Conservation (phyloP, 768 basidiomycete genomes). For the Bullera alba region DNA sequence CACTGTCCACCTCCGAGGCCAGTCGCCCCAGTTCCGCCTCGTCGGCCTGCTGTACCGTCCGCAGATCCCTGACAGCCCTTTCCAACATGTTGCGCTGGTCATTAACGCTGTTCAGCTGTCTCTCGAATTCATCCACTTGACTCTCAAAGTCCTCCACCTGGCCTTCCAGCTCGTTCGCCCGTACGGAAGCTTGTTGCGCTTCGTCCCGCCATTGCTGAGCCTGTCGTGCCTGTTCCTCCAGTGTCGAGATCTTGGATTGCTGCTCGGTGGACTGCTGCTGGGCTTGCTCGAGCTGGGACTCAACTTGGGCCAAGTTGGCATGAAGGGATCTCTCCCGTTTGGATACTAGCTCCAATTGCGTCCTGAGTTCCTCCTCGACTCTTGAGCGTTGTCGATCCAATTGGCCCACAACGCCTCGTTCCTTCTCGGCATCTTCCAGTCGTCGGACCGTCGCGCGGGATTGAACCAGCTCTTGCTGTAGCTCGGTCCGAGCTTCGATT, state of each 20-base stretch:
- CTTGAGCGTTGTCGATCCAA: neutral
- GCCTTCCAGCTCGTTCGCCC: conserved; percentile 6
- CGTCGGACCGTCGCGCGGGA: neutral
- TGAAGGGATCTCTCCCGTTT: neutral
- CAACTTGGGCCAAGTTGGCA: neutral
- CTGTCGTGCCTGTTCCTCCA: neutral
- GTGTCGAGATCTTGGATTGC: too few relatives aligned
- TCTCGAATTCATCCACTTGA: conserved; percentile 44
- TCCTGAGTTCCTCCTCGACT: neutral
- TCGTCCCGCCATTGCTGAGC: neutral
- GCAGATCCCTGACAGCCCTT: conserved; percentile 32
- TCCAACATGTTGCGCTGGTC: conserved; percentile 53
- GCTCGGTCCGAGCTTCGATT: neutral
- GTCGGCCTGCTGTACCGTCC: conserved; percentile 45
- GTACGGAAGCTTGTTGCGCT: too few relatives aligned
- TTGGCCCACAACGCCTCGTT: neutral
- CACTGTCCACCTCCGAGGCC: conserved; percentile 26
- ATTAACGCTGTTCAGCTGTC: conserved; percentile 46
- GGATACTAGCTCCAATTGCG: neutral
- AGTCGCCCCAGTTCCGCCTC: conserved; percentile 48
- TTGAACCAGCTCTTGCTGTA: neutral
- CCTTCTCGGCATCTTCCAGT: conserved; percentile 14
- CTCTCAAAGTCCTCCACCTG: conserved; percentile 37
- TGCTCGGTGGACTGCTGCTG: neutral
- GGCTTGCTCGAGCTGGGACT: neutral